A percentile compares a stretch with the other conserved stretches of the same genome.
Conservation (phyloP, 1,284 basidiomycete genomes). For the Papiliotrema nemorosa region DNA sequence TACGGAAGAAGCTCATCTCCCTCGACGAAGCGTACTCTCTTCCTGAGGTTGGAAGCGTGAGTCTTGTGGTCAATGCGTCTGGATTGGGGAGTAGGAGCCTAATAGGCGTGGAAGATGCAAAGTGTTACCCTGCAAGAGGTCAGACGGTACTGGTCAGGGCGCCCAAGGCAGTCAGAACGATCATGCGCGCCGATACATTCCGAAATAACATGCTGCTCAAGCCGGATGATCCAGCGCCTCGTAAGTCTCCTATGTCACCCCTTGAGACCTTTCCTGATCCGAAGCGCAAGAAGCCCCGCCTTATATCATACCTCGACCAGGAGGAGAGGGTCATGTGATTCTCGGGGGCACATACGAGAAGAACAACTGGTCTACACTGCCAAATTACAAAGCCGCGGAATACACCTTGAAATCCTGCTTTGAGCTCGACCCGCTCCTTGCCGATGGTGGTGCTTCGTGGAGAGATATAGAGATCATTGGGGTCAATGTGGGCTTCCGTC, state of each 20-base stretch:
- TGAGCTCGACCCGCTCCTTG: conserved; percentile 42
- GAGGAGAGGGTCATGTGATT: conserved; percentile 40
- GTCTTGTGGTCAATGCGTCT: conserved; percentile 52
- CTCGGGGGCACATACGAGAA: conserved; percentile 43
- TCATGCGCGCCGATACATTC: conserved; percentile 12
- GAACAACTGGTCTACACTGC: conserved; percentile 39
- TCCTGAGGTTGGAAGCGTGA: conserved; percentile 22
- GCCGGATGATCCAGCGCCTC: conserved; percentile 1
- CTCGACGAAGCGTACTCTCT: conserved; percentile 47
- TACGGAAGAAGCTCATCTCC: conserved; percentile 36
- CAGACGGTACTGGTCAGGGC: conserved; percentile 45
- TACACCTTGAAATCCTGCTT: conserved; percentile 46
- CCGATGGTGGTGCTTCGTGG: conserved; percentile 34
- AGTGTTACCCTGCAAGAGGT: conserved; percentile 42
- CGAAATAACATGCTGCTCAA: neutral
- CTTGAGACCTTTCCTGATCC: neutral
- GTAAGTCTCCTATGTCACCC: neutral
- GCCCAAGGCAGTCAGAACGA: conserved; percentile 26
- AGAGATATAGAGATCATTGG: conserved; percentile 53
- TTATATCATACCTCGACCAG: conserved; percentile 51
- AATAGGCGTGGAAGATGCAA: conserved; percentile 41
- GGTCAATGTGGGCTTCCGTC: conserved; percentile 68
- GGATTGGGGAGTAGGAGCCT: conserved; percentile 44
- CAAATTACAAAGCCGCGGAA: conserved; percentile 30
- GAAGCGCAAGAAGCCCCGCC: conserved; percentile 5